Conservation (phyloP, 805 yeast species). For the Nakazawaea ernobii region DNA sequence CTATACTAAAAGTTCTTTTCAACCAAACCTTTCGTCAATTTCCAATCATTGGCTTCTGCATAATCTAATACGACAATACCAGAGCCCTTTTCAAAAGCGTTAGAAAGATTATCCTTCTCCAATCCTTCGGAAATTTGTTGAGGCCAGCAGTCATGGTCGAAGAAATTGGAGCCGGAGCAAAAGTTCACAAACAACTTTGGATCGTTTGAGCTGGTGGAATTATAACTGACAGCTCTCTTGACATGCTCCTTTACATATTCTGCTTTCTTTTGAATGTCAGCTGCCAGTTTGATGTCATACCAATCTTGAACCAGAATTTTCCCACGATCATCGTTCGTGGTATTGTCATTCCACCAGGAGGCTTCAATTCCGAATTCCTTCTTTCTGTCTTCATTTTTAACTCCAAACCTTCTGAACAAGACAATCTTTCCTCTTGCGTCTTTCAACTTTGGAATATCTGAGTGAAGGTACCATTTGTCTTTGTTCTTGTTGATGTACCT, state of each 20-base stretch:
- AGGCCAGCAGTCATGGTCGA: conserved; percentile 73
- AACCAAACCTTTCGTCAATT: conserved; percentile 42
- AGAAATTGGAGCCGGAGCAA: conserved; percentile 69
- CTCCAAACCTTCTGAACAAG: conserved; percentile 69
- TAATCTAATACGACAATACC: conserved; percentile 70
- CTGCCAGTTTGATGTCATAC: conserved; percentile 51
- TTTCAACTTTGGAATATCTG: conserved; percentile 50
- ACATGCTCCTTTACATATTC: conserved; percentile 51
- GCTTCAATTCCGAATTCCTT: conserved; percentile 61
- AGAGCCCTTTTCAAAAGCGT: conserved; percentile 45
- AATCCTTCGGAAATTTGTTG: conserved; percentile 53
- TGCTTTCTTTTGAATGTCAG: conserved; percentile 52
- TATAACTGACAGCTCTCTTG: conserved; percentile 45
- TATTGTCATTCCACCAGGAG: conserved; percentile 58
- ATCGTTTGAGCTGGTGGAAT: conserved; percentile 31
- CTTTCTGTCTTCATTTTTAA: conserved; percentile 34
- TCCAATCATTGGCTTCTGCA: conserved; percentile 59
- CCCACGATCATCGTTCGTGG: conserved; percentile 62
- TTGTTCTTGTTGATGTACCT: conserved; percentile 42
- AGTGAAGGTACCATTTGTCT: conserved; percentile 55
- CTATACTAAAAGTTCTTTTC: conserved; percentile 37
- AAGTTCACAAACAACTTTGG: conserved; percentile 65
- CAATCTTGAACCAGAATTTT: conserved; percentile 63
- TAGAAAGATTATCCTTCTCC: conserved; percentile 34
- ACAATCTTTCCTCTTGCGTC: conserved; percentile 64